Conservation (phyloP, 2,329 filamentous ascomycete species). For the Ploettnerulaceae sp. region DNA sequence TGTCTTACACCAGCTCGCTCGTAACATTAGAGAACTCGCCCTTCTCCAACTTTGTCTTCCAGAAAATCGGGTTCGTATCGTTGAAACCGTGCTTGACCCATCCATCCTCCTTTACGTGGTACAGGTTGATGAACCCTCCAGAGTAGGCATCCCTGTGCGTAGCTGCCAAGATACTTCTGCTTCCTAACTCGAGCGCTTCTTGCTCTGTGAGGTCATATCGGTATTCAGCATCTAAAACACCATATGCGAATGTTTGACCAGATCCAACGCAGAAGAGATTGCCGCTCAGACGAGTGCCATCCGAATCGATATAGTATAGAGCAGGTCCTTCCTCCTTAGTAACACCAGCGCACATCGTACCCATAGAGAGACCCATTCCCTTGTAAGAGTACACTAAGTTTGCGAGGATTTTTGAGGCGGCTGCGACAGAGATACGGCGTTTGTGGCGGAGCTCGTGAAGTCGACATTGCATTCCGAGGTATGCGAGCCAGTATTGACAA, state of each 20-base stretch:
- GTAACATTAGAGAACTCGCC: slow-evolving; percentile 71
- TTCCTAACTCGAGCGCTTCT: slow-evolving; percentile 85
- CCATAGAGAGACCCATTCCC: slow-evolving; percentile 97
- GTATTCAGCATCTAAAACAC: slow-evolving; percentile 95
- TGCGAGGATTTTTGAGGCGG: slow-evolving; percentile 95
- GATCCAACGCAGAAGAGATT: slow-evolving; percentile 98
- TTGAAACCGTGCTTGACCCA: slow-evolving; percentile 99
- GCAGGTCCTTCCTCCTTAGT: slow-evolving; percentile 93
- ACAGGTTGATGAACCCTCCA: slow-evolving; percentile 96
- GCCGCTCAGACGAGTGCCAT: slow-evolving; percentile 85
- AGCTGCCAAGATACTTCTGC: slow-evolving; percentile 88
- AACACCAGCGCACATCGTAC: slow-evolving; percentile 98
- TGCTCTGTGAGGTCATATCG: slow-evolving; percentile 80
- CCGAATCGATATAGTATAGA: slow-evolving; percentile 98
- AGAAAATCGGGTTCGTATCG: slow-evolving; percentile 99
- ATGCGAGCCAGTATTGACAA: slow-evolving; percentile 99
- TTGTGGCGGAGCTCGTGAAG: slow-evolving; percentile 99
- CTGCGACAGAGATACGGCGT: slow-evolving; percentile 94
- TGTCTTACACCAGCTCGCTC: slow-evolving; percentile 32
- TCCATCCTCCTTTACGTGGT: slow-evolving; percentile 97
- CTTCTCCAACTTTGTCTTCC: slow-evolving; percentile 98
- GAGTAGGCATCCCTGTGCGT: slow-evolving; percentile 98
- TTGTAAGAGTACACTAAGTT: slow-evolving; percentile 99
- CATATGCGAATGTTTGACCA: slow-evolving; percentile 97
- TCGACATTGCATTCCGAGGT: slow-evolving; percentile 97